Conservation (phyloP, 2,329 filamentous ascomycete genomes). For the Apiospora phragmitis region DNA sequence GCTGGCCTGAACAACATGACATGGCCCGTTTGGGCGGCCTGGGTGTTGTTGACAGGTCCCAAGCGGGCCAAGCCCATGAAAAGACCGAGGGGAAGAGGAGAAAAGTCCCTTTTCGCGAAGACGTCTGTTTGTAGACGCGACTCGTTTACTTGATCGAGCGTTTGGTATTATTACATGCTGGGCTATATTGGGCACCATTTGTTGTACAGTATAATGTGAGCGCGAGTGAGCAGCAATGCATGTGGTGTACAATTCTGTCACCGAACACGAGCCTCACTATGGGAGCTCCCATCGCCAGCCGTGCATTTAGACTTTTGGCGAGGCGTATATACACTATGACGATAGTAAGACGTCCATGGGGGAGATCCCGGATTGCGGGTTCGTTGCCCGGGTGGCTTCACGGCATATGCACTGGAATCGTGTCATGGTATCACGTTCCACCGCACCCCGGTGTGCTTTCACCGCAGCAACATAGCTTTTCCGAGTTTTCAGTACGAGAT, state of each 20-base stretch:
- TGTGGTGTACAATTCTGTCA: slow-evolving; percentile 3
- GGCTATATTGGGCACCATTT: slow-evolving; percentile 8
- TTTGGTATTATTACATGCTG: background rate
- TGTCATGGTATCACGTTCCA: slow-evolving; percentile 7
- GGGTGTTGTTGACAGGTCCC: background rate
- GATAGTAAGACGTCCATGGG: background rate
- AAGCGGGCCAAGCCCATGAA: background rate
- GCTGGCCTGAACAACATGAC: background rate
- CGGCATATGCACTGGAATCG: slow-evolving; percentile 3
- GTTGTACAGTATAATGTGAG: background rate
- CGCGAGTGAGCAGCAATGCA: background rate
- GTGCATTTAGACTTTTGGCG: background rate
- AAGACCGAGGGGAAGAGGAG: background rate
- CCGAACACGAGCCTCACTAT: background rate
- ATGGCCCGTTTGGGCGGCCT: background rate
- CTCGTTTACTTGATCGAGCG: background rate
- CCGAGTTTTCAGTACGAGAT: background rate
- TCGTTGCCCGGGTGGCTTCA: background rate
- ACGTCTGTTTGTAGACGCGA: background rate
- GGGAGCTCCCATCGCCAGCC: background rate
- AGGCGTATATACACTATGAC: background rate
- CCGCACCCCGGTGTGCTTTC: background rate
- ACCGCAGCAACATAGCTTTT: background rate
- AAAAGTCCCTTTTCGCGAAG: background rate
- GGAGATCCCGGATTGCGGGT: background rate